A percentile compares a stretch with the other conserved stretches of the same genome.
Evolutionary conservation across 371 early-diverging fungal genomes (phyloP).

Genomic region (Saksenaea vasiformis): DNA sequence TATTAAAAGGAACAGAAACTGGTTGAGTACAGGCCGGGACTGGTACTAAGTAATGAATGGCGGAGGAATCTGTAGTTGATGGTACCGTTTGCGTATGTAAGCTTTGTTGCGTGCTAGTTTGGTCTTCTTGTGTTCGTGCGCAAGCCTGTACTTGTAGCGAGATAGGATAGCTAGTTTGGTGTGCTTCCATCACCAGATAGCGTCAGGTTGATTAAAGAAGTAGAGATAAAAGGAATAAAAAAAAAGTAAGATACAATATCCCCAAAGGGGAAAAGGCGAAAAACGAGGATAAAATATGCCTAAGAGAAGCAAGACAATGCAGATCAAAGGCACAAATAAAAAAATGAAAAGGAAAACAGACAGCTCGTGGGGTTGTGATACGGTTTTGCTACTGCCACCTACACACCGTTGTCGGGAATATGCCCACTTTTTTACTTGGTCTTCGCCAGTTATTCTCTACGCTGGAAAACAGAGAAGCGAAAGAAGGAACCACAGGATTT

Average conservation of each 20-base stretch:
- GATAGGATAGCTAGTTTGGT: not conserved
- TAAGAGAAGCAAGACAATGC: not conserved
- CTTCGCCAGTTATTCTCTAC: not conserved
- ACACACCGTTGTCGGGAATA: not conserved
- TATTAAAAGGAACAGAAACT: not conserved
- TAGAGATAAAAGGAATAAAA: not conserved
- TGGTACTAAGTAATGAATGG: not conserved
- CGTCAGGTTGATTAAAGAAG: not conserved
- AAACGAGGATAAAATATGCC: not conserved
- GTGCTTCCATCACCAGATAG: slow-evolving; percentile 2
- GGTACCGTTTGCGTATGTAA: not conserved
- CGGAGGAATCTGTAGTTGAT: not conserved
- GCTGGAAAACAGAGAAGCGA: not conserved
- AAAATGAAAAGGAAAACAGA: not conserved
- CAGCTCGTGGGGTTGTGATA: not conserved
- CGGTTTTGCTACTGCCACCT: not conserved
- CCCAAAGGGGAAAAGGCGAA: slow-evolving; percentile 2
- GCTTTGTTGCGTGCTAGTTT: not conserved
- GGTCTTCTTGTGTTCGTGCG: not conserved
- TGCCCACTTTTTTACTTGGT: not conserved
- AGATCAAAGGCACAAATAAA: not conserved
- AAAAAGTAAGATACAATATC: slow-evolving; percentile 1
- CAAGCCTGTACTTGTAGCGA: slow-evolving; percentile 2
- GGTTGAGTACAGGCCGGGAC: not conserved
- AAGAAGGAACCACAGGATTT: not conserved